Conservation (phyloP, 2,329 filamentous ascomycete genomes). For the Trichoderma guizhouense region DNA sequence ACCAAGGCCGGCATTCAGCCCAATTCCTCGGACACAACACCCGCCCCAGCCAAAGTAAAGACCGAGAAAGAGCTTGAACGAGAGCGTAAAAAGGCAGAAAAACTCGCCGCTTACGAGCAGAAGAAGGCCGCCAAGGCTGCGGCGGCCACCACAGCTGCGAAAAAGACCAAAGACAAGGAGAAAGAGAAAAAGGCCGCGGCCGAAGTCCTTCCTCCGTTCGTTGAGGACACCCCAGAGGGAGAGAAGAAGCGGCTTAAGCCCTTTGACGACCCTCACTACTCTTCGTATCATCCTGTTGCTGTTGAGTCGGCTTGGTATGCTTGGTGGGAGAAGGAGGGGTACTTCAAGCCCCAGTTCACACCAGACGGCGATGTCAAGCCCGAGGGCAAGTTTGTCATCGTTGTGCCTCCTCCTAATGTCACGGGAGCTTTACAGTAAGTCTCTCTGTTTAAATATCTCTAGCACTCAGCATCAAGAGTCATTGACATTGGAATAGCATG, state of each 20-base stretch:
- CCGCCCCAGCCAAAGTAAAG: not conserved
- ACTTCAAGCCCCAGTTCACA: not conserved
- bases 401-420: not conserved
- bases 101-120: not conserved
- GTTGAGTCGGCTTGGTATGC: not conserved
- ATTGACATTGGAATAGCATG: not conserved
- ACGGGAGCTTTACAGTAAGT: not conserved
- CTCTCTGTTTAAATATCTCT: not conserved
- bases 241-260: not conserved
- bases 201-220: not conserved
- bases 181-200: not conserved
- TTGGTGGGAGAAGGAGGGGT: not conserved
- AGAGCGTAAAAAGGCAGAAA: not conserved
- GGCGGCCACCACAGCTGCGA: not conserved
- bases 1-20: not conserved
- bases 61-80: not conserved
- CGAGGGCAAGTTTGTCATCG: not conserved
- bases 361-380: not conserved
- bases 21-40: not conserved
- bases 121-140: not conserved
- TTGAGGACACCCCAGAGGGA: not conserved
- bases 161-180: not conserved
- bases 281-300: not conserved
- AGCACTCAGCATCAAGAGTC: not conserved
- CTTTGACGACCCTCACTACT: not conserved